These are phyloP conservation scores for Vanrija pseudolonga DNA, from an alignment of 1,284 basidiomycete species.

Conservation along the genomic window DNA sequence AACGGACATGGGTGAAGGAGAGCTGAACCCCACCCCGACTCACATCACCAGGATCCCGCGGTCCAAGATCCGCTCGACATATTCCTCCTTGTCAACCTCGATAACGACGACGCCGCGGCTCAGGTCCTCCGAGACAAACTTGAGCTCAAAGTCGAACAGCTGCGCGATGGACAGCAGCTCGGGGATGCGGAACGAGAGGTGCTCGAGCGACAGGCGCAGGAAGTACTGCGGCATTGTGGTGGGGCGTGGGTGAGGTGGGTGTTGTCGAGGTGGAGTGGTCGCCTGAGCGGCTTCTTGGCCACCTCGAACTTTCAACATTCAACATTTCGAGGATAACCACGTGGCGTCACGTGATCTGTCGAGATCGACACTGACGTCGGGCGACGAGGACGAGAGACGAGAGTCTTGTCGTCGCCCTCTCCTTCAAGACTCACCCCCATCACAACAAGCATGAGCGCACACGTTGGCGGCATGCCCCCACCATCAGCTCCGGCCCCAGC, in stretches of 20 bases:
- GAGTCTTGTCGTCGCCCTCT: not conserved
- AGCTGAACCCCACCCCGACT: constrained; percentile 24
- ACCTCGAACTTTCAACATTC: not conserved
- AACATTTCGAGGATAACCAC: constrained; percentile 9
- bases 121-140: constrained; percentile 35
- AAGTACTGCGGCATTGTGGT: constrained; percentile 56
- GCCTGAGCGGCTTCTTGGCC: not conserved
- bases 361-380: too few relatives aligned
- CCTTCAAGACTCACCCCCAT: not conserved
- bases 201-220: constrained; percentile 71
- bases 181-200: constrained; percentile 74
- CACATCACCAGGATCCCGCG: constrained; percentile 82
- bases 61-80: constrained; percentile 67
- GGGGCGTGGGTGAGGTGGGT: not conserved
- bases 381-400: not conserved
- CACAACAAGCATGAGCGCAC: not conserved
- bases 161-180: constrained; percentile 57
- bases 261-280: not conserved
- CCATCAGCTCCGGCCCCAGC: not conserved
- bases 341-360: not conserved
- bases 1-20: constrained; percentile 1
- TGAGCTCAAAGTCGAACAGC: constrained; percentile 38
- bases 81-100: constrained; percentile 64
- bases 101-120: constrained; percentile 64
- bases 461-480: not conserved